These are phyloP conservation scores for Stentor roeselii DNA, from an alignment of 73 alveolate genomes.

Conservation along the genomic window DNA sequence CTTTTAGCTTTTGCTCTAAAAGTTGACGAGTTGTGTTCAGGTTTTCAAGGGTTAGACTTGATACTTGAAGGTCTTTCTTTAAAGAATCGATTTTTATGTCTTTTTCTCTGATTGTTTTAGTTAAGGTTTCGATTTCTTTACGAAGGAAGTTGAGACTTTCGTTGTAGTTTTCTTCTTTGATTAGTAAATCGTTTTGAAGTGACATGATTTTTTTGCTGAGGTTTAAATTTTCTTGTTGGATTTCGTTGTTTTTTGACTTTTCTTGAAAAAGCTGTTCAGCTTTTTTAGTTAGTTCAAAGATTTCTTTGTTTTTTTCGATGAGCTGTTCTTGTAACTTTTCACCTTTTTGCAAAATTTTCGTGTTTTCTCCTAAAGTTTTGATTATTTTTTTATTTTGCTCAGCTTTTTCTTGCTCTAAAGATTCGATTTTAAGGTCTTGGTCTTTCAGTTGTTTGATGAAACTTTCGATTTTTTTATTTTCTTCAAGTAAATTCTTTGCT, in stretches of 20 bases:
- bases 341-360: background rate
- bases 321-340: background rate
- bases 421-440: background rate
- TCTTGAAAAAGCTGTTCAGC: background rate
- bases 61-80: background rate
- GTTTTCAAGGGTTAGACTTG: background rate
- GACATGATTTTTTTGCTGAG: no score
- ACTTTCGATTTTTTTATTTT: no score
- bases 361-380: background rate
- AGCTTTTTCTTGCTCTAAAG: background rate
- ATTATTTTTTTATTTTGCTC: background rate
- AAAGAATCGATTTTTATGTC: background rate
- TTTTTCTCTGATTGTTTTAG: background rate
- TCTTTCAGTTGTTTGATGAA: background rate
- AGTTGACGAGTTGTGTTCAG: background rate
- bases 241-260: background rate
- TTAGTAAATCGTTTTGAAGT: background rate
- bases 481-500: background rate
- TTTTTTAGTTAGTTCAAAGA: background rate
- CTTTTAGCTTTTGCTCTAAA: background rate
- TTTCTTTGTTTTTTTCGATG: background rate
- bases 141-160: background rate
- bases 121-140: background rate
- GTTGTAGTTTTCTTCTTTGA: background rate
- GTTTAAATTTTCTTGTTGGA: background rate